These are phyloP conservation scores for Rutidosis leptorrhynchoides DNA, from an alignment of 129 eudicot genomes.

Conservation along the genomic window DNA sequence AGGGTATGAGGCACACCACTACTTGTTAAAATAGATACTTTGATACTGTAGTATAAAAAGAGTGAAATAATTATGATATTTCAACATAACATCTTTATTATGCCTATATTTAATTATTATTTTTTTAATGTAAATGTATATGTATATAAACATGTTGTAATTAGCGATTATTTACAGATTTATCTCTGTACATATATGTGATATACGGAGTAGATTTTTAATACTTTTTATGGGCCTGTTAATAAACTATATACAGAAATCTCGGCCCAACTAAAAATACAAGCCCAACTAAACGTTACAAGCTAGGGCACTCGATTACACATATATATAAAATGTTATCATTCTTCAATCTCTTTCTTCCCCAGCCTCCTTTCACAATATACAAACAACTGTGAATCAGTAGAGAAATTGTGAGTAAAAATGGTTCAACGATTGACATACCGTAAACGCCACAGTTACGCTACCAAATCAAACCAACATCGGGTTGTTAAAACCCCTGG, in stretches of 20 bases:
- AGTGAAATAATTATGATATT: no score
- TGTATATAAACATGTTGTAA: no score
- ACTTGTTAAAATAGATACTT: no score
- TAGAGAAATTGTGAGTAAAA: background rate
- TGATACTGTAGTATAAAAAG: no score
- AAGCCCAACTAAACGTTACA: constrained; percentile 18
- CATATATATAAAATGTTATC: constrained; percentile 10
- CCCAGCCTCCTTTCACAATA: constrained; percentile 22
- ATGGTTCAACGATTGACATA: constrained; percentile 57
- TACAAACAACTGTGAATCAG: background rate
- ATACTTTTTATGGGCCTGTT: no score
- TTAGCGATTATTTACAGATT: no score
- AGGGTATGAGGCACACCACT: no score
- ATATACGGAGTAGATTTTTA: no score
- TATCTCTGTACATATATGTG: no score
- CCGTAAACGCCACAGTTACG: constrained; percentile 63
- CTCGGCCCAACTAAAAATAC: background rate
- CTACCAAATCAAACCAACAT: constrained; percentile 67
- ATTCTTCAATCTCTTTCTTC: background rate
- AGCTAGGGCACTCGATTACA: constrained; percentile 39
- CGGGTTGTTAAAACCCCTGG: constrained; percentile 76
- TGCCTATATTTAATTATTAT: no score
- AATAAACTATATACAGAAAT: background rate
- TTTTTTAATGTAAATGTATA: no score
- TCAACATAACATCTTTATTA: no score